Evolutionary conservation across 192 early-diverging fungal species (phyloP).

Genomic region (Coemansia sp.): DNA sequence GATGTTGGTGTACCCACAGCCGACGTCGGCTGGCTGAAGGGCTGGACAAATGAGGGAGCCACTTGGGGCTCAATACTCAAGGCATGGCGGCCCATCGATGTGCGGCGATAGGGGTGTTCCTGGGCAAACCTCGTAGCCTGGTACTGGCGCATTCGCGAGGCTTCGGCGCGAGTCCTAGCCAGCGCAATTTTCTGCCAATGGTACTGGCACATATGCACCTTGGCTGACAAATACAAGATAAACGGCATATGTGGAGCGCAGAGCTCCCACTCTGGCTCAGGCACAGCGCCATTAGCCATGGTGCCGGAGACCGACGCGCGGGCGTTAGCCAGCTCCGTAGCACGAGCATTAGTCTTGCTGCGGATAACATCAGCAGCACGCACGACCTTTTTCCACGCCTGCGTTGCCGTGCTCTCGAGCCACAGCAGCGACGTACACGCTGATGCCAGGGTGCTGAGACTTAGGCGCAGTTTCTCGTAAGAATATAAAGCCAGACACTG

Average conservation of each 20-base stretch:
- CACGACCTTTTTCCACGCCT: conserved; percentile 55
- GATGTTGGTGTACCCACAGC: conserved; percentile 31
- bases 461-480: conserved; percentile 52
- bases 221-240: conserved; percentile 48
- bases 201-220: conserved; percentile 56
- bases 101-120: not conserved
- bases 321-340: conserved; percentile 43
- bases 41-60: conserved; percentile 49
- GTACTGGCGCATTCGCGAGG: conserved; percentile 6
- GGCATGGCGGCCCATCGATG: conserved; percentile 14
- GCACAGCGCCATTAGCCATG: conserved; percentile 50
- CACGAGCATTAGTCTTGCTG: conserved; percentile 32
- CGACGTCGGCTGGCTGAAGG: conserved; percentile 47
- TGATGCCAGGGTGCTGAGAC: conserved; percentile 42
- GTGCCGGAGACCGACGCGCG: conserved; percentile 43
- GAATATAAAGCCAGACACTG: conserved; percentile 53
- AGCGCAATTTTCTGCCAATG: conserved; percentile 57
- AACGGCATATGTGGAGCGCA: conserved; percentile 58
- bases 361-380: conserved; percentile 50
- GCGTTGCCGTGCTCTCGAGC: conserved; percentile 53
- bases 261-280: conserved; percentile 58
- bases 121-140: not conserved
- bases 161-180: conserved; percentile 37
- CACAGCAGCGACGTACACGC: conserved; percentile 53
- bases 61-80: conserved; percentile 33